Evolutionary conservation across 129 eudicot genomes (phyloP).

Genomic region (sunflower (Helianthus annuus)): HanXRQr2.0-SUNRISE NC_035445.2:48033921-48034420

Average conservation of each 20-base stretch:
- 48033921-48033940: no score
- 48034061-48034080: no score
- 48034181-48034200: conserved; percentile 90
- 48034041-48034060: no score
- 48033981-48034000: no score
- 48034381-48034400: no score
- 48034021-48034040: no score
- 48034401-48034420: conserved; percentile 26
- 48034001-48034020: no score
- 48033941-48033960: no score
- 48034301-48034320: conserved; percentile 89
- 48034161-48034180: conserved; percentile 72
- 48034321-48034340: conserved; percentile 86
- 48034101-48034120: conserved; percentile 87
- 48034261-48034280: conserved; percentile 88
- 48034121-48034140: conserved; percentile 87
- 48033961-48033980: no score
- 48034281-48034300: conserved; percentile 94
- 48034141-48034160: conserved; percentile 67
- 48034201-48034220: conserved; percentile 96
- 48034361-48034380: no score
- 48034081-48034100: conserved; percentile 89
- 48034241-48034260: conserved; percentile 88
- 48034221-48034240: conserved; percentile 99
- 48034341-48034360: conserved; percentile 15